A percentile compares a stretch with the other conserved stretches of the same genome.
Evolutionary conservation across 2,329 filamentous ascomycete species (phyloP).

Genomic region (Ophiostoma perfectum): DNA sequence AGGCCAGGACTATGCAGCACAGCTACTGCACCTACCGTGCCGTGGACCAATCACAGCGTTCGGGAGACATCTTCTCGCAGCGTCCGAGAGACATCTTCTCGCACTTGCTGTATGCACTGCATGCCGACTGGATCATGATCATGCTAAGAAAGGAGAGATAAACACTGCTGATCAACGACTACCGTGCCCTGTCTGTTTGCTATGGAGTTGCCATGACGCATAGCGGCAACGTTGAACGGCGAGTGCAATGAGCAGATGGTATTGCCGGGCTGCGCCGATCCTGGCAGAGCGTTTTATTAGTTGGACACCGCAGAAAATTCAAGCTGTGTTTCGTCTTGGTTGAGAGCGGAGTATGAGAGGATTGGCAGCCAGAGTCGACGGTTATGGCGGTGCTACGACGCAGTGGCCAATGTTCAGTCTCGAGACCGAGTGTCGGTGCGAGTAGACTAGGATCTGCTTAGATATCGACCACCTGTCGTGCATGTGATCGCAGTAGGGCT

Average conservation of each 20-base stretch:
- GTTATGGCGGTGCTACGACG: no score
- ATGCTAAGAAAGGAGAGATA: background rate
- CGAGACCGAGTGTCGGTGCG: background rate
- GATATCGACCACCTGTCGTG: background rate
- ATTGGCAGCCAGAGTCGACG: no score
- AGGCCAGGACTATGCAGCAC: background rate
- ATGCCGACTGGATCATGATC: background rate
- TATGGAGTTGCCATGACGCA: background rate
- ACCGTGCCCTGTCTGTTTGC: background rate
- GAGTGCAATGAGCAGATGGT: background rate
- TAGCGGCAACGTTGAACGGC: background rate
- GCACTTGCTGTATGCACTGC: background rate
- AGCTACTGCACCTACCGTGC: background rate
- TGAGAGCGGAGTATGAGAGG: no score
- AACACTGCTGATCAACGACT: background rate
- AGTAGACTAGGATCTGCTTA: background rate
- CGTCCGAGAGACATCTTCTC: background rate
- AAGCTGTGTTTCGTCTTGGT: no score
- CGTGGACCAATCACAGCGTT: background rate
- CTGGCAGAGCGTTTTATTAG: no score
- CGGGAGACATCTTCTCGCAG: background rate
- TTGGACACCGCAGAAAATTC: no score
- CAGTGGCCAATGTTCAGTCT: background rate
- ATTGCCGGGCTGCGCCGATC: no score
- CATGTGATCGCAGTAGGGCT: background rate